Percentiles rank a stretch among this genome's conserved stretches.
Evolutionary conservation across 176 grass and related monocot genomes (phyloP).

Genomic region (barley (Hordeum vulgare)): DNA sequence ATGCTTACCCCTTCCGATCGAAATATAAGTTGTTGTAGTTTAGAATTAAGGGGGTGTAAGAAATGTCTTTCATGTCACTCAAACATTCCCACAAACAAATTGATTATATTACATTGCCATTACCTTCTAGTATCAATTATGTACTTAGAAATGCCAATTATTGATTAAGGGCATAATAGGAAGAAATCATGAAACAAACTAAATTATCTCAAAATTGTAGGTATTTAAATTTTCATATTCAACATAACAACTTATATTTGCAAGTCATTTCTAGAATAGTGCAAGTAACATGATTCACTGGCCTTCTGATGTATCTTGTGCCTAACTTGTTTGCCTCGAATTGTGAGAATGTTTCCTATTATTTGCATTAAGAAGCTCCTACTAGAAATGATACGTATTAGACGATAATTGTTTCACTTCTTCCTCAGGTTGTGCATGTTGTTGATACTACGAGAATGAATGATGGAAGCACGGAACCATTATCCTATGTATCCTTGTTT

Average conservation of each 20-base stretch:
- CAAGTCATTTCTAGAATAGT: too few species aligned
- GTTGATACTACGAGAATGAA: slow-evolving; percentile 59
- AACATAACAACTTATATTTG: too few species aligned
- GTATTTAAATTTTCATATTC: too few species aligned
- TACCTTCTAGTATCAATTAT: not conserved
- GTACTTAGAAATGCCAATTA: not conserved
- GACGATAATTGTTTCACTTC: not conserved
- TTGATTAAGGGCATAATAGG: not conserved
- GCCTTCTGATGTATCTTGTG: too few species aligned
- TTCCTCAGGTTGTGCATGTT: slow-evolving; percentile 91
- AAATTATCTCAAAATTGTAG: not conserved
- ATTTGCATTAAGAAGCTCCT: not conserved
- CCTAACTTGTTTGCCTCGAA: too few species aligned
- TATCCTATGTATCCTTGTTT: slow-evolving; percentile 80
- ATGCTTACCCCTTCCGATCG: not conserved
- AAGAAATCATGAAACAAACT: not conserved
- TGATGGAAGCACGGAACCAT: slow-evolving; percentile 42
- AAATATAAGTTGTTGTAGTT: not conserved
- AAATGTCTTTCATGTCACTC: not conserved
- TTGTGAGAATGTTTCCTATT: too few species aligned
- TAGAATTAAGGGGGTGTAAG: not conserved
- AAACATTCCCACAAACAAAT: not conserved
- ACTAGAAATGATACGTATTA: not conserved
- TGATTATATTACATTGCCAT: not conserved
- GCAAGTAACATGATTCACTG: too few species aligned